These are phyloP conservation scores for Debaryomycetaceae sp. DNA, from an alignment of 1,139 yeast genomes.

Conservation along the genomic window DNA sequence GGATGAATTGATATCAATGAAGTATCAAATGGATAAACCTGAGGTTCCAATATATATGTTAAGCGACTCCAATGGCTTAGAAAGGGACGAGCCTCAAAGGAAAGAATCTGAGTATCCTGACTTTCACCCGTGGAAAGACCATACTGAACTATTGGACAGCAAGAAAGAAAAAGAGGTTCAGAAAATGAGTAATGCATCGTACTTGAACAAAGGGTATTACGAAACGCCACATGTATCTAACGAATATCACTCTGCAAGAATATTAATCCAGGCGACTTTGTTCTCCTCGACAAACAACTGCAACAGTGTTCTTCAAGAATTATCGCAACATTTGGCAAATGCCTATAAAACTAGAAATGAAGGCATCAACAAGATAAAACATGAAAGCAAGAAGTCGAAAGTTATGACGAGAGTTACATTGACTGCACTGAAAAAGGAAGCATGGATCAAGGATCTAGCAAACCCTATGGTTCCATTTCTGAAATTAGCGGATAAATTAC, in stretches of 20 bases:
- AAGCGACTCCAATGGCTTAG: constrained; percentile 17
- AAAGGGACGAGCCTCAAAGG: constrained; percentile 2
- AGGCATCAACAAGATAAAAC: constrained; percentile 56
- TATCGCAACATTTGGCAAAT: constrained; percentile 53
- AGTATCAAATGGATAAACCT: constrained; percentile 37
- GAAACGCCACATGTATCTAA: constrained; percentile 59
- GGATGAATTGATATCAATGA: constrained; percentile 36
- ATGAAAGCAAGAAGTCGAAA: constrained; percentile 53
- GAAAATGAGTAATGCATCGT: constrained; percentile 29
- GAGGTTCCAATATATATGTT: constrained; percentile 34
- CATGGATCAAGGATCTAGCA: constrained; percentile 81
- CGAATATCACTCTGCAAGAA: constrained; percentile 49
- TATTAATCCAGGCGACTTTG: constrained; percentile 46
- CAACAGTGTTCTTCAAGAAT: constrained; percentile 33
- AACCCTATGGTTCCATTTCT: constrained; percentile 61
- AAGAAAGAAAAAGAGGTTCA: constrained; percentile 21
- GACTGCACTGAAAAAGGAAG: constrained; percentile 79
- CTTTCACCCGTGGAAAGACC: constrained; percentile 74
- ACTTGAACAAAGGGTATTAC: constrained; percentile 41
- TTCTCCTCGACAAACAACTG: constrained; percentile 39
- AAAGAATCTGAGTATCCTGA: constrained; percentile 56
- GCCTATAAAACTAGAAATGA: constrained; percentile 65
- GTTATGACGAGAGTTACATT: constrained; percentile 87
- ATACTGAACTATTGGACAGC: constrained; percentile 42
- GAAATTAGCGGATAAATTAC: constrained; percentile 73